Evolutionary conservation across 441 rosid species (phyloP), one percentile per base, ranked within the genome.

Genomic region (Adansonia grandidieri): DNA sequence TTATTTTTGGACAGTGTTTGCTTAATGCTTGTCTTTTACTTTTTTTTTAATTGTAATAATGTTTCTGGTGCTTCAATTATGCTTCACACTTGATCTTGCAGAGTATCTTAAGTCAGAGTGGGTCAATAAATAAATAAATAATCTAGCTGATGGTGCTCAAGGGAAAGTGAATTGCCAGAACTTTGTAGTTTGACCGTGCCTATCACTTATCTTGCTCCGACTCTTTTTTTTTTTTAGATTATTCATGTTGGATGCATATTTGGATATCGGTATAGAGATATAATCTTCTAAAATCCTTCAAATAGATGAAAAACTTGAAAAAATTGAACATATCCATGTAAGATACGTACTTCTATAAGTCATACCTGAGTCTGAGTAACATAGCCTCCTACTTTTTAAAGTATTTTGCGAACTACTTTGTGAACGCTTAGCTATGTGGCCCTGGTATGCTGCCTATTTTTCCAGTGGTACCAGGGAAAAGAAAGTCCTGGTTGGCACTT

Each of bases 21-120:
- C 15, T 50, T 71, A 50, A 14, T 51, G 40, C n/a, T 24, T 8
- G 8, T 37, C 15, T 9, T 71, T 28, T 28, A 28, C 32, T 2
- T 2, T 19, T 50, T 45, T 50, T 68, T 50, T 68, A 68, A 44
- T 68, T 68, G 37, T 56, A 51, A 51, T 56, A 51, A 22, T 20
- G 40, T 32, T 28, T 70, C 57, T 61, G 24, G 13, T 60, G 42
- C 45, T 42, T 74, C 10, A 22, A 45, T 48, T 61, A 20, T 42
- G 40, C 64, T 69, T 74, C 67, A 60, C 19, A 60, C 56, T 58
- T 74, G 68, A 58, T 42, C 54, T 74, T 19, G 37, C 19, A 17
- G 42, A 60, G 54, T 69, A 42, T 22, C 76, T 73, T 28, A 8
- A n/a, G 75, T 37, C 76, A 17, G 76, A 73, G 17, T 44, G 13